Evolutionary conservation across 768 basidiomycete species (phyloP).

Genomic region (Lactarius hatsudake): DNA sequence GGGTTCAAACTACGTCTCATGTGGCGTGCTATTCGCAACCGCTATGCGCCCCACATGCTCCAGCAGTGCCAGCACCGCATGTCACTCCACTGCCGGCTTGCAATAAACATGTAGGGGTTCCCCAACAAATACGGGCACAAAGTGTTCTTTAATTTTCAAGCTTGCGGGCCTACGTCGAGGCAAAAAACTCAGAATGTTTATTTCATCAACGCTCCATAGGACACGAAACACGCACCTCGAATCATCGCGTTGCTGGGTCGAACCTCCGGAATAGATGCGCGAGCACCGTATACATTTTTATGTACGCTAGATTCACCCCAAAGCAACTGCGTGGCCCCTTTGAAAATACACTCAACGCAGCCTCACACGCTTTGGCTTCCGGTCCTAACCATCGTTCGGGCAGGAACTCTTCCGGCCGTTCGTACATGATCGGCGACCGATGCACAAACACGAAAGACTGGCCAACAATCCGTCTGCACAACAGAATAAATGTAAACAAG

Average conservation of each 20-base stretch:
- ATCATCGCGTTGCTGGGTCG: slow-evolving; percentile 36
- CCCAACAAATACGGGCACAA: slow-evolving; percentile 13
- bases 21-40: no score
- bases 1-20: no score
- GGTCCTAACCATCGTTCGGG: slow-evolving; percentile 45
- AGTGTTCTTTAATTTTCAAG: slow-evolving; percentile 19
- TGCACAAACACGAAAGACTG: slow-evolving; percentile 43
- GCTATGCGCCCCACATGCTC: no score
- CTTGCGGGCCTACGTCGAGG: slow-evolving; percentile 11
- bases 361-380: slow-evolving; percentile 38
- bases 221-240: slow-evolving; percentile 4
- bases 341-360: slow-evolving; percentile 43
- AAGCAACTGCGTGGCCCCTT: slow-evolving; percentile 47
- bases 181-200: background rate
- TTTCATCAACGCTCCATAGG: background rate
- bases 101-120: slow-evolving; percentile 16
- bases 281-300: slow-evolving; percentile 43
- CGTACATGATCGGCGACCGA: slow-evolving; percentile 40
- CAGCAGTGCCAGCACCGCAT: no score
- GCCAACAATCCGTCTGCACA: slow-evolving; percentile 40
- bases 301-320: slow-evolving; percentile 46
- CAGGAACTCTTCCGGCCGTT: slow-evolving; percentile 39
- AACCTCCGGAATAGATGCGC: slow-evolving; percentile 42
- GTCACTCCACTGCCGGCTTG: slow-evolving; percentile 1
- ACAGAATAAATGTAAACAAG: background rate